Base-by-base conservation (phyloP, 768 basidiomycete genomes). In the Russula compacta region DNA sequence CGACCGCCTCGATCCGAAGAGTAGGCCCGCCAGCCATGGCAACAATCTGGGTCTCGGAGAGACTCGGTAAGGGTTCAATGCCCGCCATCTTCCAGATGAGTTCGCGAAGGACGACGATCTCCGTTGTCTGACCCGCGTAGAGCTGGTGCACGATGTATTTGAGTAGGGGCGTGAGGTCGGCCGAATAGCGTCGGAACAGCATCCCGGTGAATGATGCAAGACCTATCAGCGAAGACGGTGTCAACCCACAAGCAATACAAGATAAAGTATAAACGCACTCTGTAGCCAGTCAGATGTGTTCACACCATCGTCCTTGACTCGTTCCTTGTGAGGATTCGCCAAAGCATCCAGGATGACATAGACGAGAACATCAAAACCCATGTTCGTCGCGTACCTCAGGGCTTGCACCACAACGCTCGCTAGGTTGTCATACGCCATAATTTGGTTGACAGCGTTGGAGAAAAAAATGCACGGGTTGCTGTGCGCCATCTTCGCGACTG, bases 31-130 rank as follows among this genome's bases (percentile, higher is more conserved):
- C 92, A 6, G 89, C 91, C 85, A 97, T 95, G 6, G 92, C 92
- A 43, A 79, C 72, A 54, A 98, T 84, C 72, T 98, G 95, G 0
- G 85, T 78, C 62, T 97, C 92, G 0, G 93, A 90, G 40, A 98
- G 75, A 71, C 86, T 93, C 0, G 92, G 90, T 53, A 97, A 76
- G 4, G 93, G 92, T 68, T 95, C 88, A 60, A 97, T 91, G 4
- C 90, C 93, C 6, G 93, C 88, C 92, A 98, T 95, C 71, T 92
- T 91, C 81, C 85, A 88, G 53, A 98, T 92, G 53, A 99, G 75
- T 69, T 95, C 93, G 36, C 88, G 83, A n/a, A 99, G 78, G 24
- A 98, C 89, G 21, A 94, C 81, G 47, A 98, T 85, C 68, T 98
- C 94, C 11, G 89, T 86, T 1, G 90, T 83, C 69, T 92, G 85